phyloP scores from a whole-genome alignment of 805 yeast species.

The Groenewaldozyma salmanticensis region DNA sequence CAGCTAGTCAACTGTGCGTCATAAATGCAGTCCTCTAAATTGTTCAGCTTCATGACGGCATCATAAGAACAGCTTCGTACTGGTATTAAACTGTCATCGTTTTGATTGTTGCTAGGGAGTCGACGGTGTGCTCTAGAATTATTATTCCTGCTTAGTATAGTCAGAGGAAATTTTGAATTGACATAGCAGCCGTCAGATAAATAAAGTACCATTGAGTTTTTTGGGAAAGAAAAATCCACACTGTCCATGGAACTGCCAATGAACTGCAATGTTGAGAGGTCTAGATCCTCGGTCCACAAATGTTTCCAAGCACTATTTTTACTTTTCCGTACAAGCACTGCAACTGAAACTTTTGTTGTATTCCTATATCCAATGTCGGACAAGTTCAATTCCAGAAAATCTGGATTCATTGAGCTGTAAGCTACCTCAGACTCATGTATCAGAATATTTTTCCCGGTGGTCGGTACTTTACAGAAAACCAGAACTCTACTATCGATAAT shows the following conservation, averaged over 20 bases:
- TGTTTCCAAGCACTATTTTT: conserved; percentile 4
- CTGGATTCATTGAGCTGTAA: conserved; percentile 16
- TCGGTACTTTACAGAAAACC: conserved; percentile 5
- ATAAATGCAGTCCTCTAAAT: conserved; percentile 22
- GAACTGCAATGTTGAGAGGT: conserved; percentile 12
- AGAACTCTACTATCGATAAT: conserved; percentile 14
- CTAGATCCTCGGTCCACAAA: conserved; percentile 6
- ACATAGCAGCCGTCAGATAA: conserved; percentile 18
- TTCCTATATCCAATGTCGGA: conserved; percentile 7
- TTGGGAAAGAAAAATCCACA: conserved; percentile 8
- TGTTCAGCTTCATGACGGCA: conserved; percentile 21
- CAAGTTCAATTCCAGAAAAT: conserved; percentile 16
- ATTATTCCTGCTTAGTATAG: too few species aligned
- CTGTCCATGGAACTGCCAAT: conserved; percentile 14
- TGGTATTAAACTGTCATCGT: not conserved
- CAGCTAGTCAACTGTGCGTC: conserved; percentile 21
- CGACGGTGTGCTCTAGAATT: not conserved
- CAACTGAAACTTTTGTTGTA: conserved; percentile 5
- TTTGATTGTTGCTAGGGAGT: not conserved
- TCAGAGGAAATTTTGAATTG: too few species aligned
- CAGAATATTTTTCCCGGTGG: not conserved
- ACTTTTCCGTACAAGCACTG: conserved; percentile 13
- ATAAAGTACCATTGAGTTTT: conserved; percentile 13
- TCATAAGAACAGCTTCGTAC: conserved; percentile 19
- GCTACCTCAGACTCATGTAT: conserved; percentile 16